These are phyloP conservation scores for Fusarium longipes DNA, from an alignment of 2,329 filamentous ascomycete species.

Conservation along the genomic window DNA sequence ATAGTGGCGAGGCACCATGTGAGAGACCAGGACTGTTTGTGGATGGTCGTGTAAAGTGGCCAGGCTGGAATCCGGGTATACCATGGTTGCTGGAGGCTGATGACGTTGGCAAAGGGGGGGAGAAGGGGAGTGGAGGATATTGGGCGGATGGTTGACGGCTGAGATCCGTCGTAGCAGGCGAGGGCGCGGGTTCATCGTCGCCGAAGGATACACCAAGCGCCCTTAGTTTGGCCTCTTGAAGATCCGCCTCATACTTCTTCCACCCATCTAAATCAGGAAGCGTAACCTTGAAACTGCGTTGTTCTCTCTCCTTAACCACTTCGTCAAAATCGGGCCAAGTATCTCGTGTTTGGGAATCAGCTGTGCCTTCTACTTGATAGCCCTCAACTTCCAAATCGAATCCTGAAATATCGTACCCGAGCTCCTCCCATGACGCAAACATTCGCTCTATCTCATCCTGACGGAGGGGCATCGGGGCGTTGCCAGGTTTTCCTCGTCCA, in stretches of 20 bases:
- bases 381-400: constrained; percentile 72
- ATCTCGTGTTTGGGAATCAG: constrained; percentile 71
- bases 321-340: constrained; percentile 75
- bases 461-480: constrained; percentile 64
- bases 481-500: constrained; percentile 68
- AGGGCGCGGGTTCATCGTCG: constrained; percentile 76
- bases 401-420: constrained; percentile 75
- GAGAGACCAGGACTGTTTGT: constrained; percentile 71
- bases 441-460: constrained; percentile 69
- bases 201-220: constrained; percentile 88
- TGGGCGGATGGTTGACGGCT: constrained; percentile 78
- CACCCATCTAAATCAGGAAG: constrained; percentile 77
- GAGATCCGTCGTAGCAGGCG: constrained; percentile 70
- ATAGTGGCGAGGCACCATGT: constrained; percentile 77
- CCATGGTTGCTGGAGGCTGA: constrained; percentile 78
- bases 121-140: constrained; percentile 81
- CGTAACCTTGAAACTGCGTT: constrained; percentile 68
- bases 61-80: constrained; percentile 66
- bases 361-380: constrained; percentile 52
- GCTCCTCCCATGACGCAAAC: constrained; percentile 72
- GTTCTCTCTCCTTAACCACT: constrained; percentile 64
- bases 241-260: constrained; percentile 82
- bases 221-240: constrained; percentile 91
- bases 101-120: constrained; percentile 82
- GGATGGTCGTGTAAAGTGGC: constrained; percentile 69